phyloP scores from a whole-genome alignment of 2,329 filamentous ascomycete genomes.

The Colletotrichum tabaci region DNA sequence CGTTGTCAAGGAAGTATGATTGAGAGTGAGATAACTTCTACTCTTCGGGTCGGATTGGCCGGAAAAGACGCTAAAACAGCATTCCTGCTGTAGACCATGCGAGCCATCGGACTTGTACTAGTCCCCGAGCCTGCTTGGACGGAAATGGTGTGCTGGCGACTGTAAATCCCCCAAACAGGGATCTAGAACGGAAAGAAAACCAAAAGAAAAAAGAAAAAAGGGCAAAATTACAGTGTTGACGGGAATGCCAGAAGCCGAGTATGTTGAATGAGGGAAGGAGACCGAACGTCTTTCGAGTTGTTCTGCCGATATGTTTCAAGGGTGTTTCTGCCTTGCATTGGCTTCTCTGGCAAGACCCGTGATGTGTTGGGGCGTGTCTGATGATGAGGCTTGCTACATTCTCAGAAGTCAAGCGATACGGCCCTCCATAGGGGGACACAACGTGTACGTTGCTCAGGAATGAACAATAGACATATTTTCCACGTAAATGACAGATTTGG shows the following conservation, averaged over 20 bases:
- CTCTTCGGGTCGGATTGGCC: conserved; percentile 13
- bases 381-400: background rate
- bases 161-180: background rate
- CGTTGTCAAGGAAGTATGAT: background rate
- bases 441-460: too few relatives aligned
- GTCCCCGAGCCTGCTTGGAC: background rate
- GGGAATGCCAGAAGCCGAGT: background rate
- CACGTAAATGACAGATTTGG: background rate
- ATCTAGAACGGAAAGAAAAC: too few relatives aligned
- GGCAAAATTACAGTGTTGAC: background rate
- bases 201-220: too few relatives aligned
- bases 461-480: background rate
- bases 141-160: conserved; percentile 1
- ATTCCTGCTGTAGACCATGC: conserved; percentile 1
- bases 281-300: background rate
- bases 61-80: conserved; percentile 23
- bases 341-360: background rate
- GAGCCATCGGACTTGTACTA: conserved; percentile 4
- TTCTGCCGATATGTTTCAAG: background rate
- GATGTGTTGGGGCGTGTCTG: background rate
- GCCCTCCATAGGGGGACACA: background rate
- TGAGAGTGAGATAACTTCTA: background rate
- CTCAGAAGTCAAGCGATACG: background rate
- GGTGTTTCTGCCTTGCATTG: background rate
- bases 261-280: background rate